Evolutionary conservation across 176 grass and related monocot species (phyloP).

Genomic region (Tillandsia fasciculata): DNA sequence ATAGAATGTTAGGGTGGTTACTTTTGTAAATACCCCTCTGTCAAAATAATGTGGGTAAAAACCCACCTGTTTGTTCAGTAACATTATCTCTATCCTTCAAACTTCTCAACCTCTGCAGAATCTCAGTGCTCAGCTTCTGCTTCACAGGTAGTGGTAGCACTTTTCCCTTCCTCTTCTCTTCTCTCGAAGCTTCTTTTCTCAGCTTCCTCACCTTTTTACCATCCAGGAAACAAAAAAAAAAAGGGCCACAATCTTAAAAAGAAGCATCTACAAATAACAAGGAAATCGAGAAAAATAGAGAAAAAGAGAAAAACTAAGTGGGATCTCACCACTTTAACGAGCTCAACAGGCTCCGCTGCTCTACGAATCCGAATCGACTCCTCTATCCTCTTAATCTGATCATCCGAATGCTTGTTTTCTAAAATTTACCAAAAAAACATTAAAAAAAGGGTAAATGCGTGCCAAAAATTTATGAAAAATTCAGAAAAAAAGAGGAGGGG

Average conservation of each 20-base stretch:
- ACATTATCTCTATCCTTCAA: constrained; percentile 34
- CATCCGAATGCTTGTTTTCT: constrained; percentile 33
- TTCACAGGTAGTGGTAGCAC: constrained; percentile 44
- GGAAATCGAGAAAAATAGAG: neutral
- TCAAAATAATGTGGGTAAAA: neutral
- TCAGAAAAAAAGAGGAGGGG: neutral
- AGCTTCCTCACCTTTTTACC: constrained; percentile 55
- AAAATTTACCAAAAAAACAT: constrained; percentile 9
- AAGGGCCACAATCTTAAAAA: neutral
- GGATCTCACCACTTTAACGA: constrained; percentile 53
- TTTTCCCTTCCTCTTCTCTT: constrained; percentile 44
- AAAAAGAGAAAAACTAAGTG: neutral
- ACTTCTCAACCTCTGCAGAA: constrained; percentile 31
- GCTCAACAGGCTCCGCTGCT: constrained; percentile 46
- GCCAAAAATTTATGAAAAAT: neutral
- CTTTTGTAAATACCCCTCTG: too few relatives aligned
- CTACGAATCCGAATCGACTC: constrained; percentile 80
- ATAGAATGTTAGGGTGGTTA: too few relatives aligned
- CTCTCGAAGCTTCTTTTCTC: constrained; percentile 30
- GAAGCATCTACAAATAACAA: neutral
- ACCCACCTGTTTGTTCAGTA: constrained; percentile 56
- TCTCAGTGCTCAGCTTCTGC: constrained; percentile 57
- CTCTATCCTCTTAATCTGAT: constrained; percentile 61
- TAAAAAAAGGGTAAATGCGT: constrained; percentile 9
- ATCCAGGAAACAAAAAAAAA: constrained; percentile 7